Evolutionary conservation across 371 early-diverging fungal genomes (phyloP).

Genomic region (Rhizopus stolonifer): DNA sequence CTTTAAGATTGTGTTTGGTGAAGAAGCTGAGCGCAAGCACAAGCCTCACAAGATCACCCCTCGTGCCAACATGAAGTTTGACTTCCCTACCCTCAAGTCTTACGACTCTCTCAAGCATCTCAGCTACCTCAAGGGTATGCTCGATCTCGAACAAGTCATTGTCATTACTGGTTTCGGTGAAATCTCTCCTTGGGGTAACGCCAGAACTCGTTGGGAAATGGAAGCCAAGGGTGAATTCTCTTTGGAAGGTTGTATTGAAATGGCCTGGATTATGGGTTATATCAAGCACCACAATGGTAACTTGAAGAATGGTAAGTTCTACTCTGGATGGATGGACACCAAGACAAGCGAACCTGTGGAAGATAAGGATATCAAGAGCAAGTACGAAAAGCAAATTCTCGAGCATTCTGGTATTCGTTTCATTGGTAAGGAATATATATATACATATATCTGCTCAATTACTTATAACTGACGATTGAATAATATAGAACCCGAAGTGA

Average conservation of each 20-base stretch:
- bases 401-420: slow-evolving; percentile 95
- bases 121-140: slow-evolving; percentile 79
- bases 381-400: slow-evolving; percentile 90
- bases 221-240: slow-evolving; percentile 92
- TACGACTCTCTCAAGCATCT: slow-evolving; percentile 70
- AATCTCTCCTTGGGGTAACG: slow-evolving; percentile 93
- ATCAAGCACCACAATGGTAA: slow-evolving; percentile 90
- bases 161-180: slow-evolving; percentile 95
- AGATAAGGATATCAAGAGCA: slow-evolving; percentile 89
- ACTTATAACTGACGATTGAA: background rate
- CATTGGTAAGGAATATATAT: slow-evolving; percentile 59
- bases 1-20: slow-evolving; percentile 74
- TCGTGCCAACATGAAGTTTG: slow-evolving; percentile 92
- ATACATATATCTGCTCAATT: background rate
- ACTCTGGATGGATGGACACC: slow-evolving; percentile 95
- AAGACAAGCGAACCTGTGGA: slow-evolving; percentile 89
- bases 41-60: slow-evolving; percentile 80
- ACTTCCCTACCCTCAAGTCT: slow-evolving; percentile 77
- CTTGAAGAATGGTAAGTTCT: slow-evolving; percentile 76
- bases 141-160: slow-evolving; percentile 91
- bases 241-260: slow-evolving; percentile 93
- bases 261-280: slow-evolving; percentile 97
- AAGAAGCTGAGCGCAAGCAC: slow-evolving; percentile 72
- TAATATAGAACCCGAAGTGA: slow-evolving; percentile 72
- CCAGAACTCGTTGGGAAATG: slow-evolving; percentile 98